Evolutionary conservation across 805 yeast species (phyloP), one percentile per base, ranked within the genome.

Genomic region (Candida peoriensis): DNA sequence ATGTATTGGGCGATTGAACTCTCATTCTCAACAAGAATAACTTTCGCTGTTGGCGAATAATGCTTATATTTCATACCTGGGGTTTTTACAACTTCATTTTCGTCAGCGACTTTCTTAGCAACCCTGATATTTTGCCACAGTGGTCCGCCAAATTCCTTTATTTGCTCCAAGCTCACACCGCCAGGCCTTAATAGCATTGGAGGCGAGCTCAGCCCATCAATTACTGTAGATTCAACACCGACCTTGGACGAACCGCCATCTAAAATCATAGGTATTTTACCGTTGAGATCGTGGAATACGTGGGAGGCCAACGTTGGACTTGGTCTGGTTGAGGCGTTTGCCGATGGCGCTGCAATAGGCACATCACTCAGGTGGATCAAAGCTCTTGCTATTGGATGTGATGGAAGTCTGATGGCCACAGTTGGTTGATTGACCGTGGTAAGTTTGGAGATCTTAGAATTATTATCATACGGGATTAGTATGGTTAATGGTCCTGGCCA

Each of bases 11-110:
- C 7, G 10, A 50, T 52, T 1, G 34, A 23, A 1, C 24, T 21
- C 18, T 45, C 44, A 0, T 78, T 73, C 36, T 72, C 65, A 42
- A 87, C 76, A 5, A 89, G 58, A 0, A 82, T 63, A 4, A 93
- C 97, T 39, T 72, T 76, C 0, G 97, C 96, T 2, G 72, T 71
- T 4, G 98, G 98, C 0, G 96, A 84, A 57, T 93, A 93, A 57
- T 93, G 98, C 47, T 84, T 78, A 56, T 93, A 93, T 54, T 93
- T 93, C 98, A 93, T 93, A 0, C 98, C 98, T 0, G 98, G 98
- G 0, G 98, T 93, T 47, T 83, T 72, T 0, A 83, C 94, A 1
- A 78, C 70, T 43, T 86, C 97, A 14, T 78, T 83, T 2, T 60
- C 58, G 6, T 54, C 64, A 5, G 86, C 86, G 2, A 76, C 74